Evolutionary conservation across 768 basidiomycete genomes (phyloP).

Genomic region (Coprinopsis sp.): DNA sequence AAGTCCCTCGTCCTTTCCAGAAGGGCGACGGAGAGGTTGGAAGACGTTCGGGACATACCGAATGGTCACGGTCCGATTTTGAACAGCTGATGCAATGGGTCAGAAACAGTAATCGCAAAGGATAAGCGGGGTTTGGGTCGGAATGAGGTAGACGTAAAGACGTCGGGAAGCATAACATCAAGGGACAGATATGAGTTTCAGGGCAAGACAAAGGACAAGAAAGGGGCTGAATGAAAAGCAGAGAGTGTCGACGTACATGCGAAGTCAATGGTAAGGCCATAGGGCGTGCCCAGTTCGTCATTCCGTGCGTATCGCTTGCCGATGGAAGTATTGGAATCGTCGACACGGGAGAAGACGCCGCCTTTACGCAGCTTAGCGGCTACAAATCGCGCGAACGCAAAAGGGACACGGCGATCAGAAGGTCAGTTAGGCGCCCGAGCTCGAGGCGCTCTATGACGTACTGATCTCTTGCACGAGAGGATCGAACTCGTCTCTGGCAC

Average conservation of each 20-base stretch:
- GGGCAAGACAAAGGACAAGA: not conserved
- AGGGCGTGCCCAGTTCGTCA: constrained; percentile 97
- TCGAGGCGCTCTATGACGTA: constrained; percentile 42
- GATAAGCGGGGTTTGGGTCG: not conserved
- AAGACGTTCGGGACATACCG: constrained; percentile 49
- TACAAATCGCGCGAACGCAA: constrained; percentile 24
- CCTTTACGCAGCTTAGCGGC: constrained; percentile 83
- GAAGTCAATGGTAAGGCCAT: constrained; percentile 94
- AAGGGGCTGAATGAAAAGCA: not conserved
- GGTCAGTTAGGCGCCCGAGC: constrained; percentile 10
- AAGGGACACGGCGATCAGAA: constrained; percentile 4
- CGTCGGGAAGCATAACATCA: not conserved
- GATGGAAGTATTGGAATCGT: constrained; percentile 92
- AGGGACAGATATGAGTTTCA: not conserved
- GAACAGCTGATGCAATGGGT: constrained; percentile 53
- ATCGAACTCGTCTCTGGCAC: constrained; percentile 76
- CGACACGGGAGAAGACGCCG: constrained; percentile 89
- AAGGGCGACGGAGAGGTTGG: constrained; percentile 10
- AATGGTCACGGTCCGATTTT: constrained; percentile 91
- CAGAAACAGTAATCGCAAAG: constrained; percentile 1
- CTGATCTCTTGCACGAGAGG: constrained; percentile 87
- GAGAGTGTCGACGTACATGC: constrained; percentile 46
- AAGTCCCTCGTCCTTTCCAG: constrained; percentile 3
- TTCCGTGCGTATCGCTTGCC: constrained; percentile 97
- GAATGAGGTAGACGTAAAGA: not conserved